These are phyloP conservation scores for Acrocalymma vagum DNA, from an alignment of 2,329 filamentous ascomycete genomes.

Conservation along the genomic window DNA sequence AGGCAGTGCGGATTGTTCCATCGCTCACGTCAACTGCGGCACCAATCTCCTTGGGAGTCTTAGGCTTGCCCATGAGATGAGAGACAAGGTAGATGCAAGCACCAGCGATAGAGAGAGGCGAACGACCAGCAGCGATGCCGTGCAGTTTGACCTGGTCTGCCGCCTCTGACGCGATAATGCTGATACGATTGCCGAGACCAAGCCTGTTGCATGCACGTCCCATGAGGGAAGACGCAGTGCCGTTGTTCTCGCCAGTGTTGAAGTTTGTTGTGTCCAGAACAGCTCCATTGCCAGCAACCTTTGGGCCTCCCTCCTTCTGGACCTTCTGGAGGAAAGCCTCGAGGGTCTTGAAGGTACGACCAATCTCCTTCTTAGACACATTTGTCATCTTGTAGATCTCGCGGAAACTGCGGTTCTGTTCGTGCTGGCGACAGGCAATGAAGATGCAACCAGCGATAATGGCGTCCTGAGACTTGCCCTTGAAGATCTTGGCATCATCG, in stretches of 20 bases:
- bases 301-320: slow-evolving; percentile 31
- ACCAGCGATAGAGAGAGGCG: slow-evolving; percentile 90
- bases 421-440: slow-evolving; percentile 91
- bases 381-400: slow-evolving; percentile 94
- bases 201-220: slow-evolving; percentile 89
- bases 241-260: slow-evolving; percentile 70
- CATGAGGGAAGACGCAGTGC: slow-evolving; percentile 85
- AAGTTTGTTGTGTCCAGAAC: slow-evolving; percentile 66
- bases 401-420: slow-evolving; percentile 86
- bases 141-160: slow-evolving; percentile 80
- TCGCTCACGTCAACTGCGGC: slow-evolving; percentile 89
- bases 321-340: slow-evolving; percentile 86
- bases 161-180: slow-evolving; percentile 80
- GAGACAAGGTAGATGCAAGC: slow-evolving; percentile 98
- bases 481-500: slow-evolving; percentile 91
- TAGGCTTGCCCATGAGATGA: slow-evolving; percentile 80
- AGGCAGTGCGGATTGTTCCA: slow-evolving; percentile 94
- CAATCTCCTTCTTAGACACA: slow-evolving; percentile 97
- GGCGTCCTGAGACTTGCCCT: slow-evolving; percentile 92
- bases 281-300: slow-evolving; percentile 47
- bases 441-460: slow-evolving; percentile 98
- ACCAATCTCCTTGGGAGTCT: slow-evolving; percentile 87
- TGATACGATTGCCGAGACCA: slow-evolving; percentile 76
- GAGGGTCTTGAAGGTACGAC: slow-evolving; percentile 89
- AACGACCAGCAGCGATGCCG: slow-evolving; percentile 87